Evolutionary conservation across 164 flowering plant species (phyloP).

Genomic region (Vitis riparia): DNA sequence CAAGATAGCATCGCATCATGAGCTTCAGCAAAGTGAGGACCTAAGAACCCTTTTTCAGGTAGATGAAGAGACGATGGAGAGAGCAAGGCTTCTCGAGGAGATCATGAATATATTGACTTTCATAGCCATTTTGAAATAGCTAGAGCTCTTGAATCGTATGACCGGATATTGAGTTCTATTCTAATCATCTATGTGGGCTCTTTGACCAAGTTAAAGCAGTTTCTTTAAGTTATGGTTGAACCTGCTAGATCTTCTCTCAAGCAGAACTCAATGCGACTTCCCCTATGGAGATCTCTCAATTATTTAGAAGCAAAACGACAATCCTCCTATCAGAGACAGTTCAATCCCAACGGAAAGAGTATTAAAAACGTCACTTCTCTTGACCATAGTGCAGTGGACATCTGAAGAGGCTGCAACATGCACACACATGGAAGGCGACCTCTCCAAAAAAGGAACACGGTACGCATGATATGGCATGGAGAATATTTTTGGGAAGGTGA

Average conservation of each 20-base stretch:
- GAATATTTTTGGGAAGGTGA: too few relatives aligned
- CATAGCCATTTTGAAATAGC: slow-evolving; percentile 69
- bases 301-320: too few relatives aligned
- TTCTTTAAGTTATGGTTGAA: slow-evolving; percentile 82
- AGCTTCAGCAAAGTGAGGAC: slow-evolving; percentile 92
- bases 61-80: slow-evolving; percentile 74
- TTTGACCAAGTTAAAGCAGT: slow-evolving; percentile 56
- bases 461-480: too few relatives aligned
- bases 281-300: too few relatives aligned
- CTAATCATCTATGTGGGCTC: slow-evolving; percentile 82
- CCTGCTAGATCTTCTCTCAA: slow-evolving; percentile 23
- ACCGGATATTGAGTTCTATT: slow-evolving; percentile 60
- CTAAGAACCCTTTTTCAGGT: slow-evolving; percentile 82
- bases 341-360: too few relatives aligned
- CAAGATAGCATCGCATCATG: slow-evolving; percentile 81
- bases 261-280: too few relatives aligned
- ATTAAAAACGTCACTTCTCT: too few relatives aligned
- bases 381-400: too few relatives aligned
- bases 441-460: too few relatives aligned
- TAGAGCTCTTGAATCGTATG: slow-evolving; percentile 79
- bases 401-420: too few relatives aligned
- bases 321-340: too few relatives aligned
- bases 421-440: too few relatives aligned
- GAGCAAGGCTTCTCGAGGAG: slow-evolving; percentile 35
- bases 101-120: slow-evolving; percentile 65